Conservation (phyloP, 768 basidiomycete genomes). For the Amanita polypyramis region DNA sequence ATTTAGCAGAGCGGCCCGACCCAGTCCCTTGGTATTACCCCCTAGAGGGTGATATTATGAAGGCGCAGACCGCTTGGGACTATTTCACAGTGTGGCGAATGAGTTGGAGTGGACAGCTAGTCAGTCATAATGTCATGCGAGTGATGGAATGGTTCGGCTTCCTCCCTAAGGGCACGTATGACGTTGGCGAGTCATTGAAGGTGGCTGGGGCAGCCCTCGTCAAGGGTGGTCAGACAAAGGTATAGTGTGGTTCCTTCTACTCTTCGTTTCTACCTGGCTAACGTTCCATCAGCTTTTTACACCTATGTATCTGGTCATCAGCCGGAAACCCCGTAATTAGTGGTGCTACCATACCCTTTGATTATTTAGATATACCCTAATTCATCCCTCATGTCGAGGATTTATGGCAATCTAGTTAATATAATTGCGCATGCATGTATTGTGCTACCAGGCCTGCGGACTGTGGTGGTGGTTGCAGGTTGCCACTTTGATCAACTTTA, state of each 20-base stretch:
- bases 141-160: slow-evolving; percentile 68
- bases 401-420: background rate
- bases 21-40: slow-evolving; percentile 91
- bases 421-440: background rate
- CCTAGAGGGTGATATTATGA: slow-evolving; percentile 83
- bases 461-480: too few relatives aligned
- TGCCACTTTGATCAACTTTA: background rate
- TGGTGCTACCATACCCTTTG: background rate
- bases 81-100: slow-evolving; percentile 82
- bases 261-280: slow-evolving; percentile 10
- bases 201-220: slow-evolving; percentile 73
- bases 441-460: background rate
- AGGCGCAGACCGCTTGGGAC: slow-evolving; percentile 93
- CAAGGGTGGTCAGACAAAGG: slow-evolving; percentile 80
- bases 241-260: slow-evolving; percentile 21
- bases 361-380: slow-evolving; percentile 2
- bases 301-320: slow-evolving; percentile 72
- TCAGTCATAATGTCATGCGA: slow-evolving; percentile 75
- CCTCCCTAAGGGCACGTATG: slow-evolving; percentile 86
- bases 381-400: background rate
- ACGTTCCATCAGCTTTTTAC: slow-evolving; percentile 57
- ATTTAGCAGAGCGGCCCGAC: slow-evolving; percentile 80
- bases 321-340: slow-evolving; percentile 42
- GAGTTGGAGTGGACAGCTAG: slow-evolving; percentile 75
- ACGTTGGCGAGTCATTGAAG: slow-evolving; percentile 84